Conservation (phyloP, 208 protist species). For the Porcisia hertigi region DNA sequence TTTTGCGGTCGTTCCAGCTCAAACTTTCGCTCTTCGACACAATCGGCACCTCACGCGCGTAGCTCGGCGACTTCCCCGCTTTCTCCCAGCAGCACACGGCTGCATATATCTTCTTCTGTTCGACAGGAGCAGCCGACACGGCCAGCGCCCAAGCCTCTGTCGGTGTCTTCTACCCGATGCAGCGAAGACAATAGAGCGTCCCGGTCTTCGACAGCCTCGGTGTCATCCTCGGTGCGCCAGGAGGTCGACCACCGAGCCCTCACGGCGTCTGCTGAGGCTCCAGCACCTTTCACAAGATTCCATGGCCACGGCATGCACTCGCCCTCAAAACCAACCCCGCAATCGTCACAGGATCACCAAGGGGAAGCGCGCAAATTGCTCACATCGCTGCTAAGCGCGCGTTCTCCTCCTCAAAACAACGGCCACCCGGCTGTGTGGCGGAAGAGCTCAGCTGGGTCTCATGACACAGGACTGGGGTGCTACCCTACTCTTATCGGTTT, state of each 20-base stretch:
- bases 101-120: not conserved
- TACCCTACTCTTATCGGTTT: not conserved
- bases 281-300: not conserved
- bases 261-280: not conserved
- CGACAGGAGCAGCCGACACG: not conserved
- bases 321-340: not conserved
- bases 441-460: not conserved
- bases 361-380: conserved; percentile 7
- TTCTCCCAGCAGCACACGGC: conserved; percentile 1
- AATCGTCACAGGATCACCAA: not conserved
- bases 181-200: not conserved
- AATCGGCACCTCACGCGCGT: too few species aligned
- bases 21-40: not conserved
- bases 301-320: not conserved
- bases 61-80: not conserved
- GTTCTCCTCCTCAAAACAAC: not conserved
- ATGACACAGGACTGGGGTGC: not conserved
- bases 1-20: not conserved
- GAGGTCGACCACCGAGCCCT: not conserved
- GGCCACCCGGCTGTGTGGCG: not conserved
- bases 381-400: not conserved
- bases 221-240: not conserved
- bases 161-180: not conserved
- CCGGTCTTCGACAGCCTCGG: not conserved
- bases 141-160: not conserved